Evolutionary conservation across 2,329 filamentous ascomycete genomes (phyloP).

Genomic region (Phaeosphaeria sp.): DNA sequence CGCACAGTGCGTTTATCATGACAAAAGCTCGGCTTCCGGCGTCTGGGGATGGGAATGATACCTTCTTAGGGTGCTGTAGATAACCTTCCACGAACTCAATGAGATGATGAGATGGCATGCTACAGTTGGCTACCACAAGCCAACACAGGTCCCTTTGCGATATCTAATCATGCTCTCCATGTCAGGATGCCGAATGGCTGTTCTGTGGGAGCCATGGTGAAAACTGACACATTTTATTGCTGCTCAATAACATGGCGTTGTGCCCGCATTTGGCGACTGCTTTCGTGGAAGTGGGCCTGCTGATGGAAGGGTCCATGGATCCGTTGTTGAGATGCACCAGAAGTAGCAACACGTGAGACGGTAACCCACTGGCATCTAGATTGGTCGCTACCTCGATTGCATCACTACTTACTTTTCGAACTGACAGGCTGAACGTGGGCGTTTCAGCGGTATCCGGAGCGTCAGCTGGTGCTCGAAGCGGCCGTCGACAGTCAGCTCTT

Average conservation of each 20-base stretch:
- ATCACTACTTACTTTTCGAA: not conserved
- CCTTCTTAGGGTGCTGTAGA: slow-evolving; percentile 37
- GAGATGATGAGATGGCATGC: slow-evolving; percentile 39
- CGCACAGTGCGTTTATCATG: slow-evolving; percentile 30
- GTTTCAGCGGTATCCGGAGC: slow-evolving; percentile 7
- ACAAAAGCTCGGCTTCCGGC: slow-evolving; percentile 46
- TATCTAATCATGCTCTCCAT: not conserved
- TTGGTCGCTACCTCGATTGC: not conserved
- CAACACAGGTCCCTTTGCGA: not conserved
- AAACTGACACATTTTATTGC: not conserved
- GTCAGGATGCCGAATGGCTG: not conserved
- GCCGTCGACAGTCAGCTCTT: slow-evolving; percentile 10
- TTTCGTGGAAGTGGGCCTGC: not conserved
- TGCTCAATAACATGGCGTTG: not conserved
- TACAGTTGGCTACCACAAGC: slow-evolving; percentile 30
- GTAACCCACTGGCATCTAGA: not conserved
- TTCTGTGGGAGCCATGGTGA: not conserved
- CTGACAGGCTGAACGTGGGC: not conserved
- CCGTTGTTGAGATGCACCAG: not conserved
- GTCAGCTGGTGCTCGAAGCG: slow-evolving; percentile 4
- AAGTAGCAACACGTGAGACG: slow-evolving; percentile 2
- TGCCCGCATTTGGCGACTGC: not conserved
- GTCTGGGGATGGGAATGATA: slow-evolving; percentile 43
- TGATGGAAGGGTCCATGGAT: not conserved
- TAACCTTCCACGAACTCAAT: slow-evolving; percentile 40